Percentiles rank a stretch among this genome's conserved stretches.
These are phyloP conservation scores for Chaetothyriales sp. DNA, from an alignment of 2,329 filamentous ascomycete genomes.

Conservation along the genomic window DNA sequence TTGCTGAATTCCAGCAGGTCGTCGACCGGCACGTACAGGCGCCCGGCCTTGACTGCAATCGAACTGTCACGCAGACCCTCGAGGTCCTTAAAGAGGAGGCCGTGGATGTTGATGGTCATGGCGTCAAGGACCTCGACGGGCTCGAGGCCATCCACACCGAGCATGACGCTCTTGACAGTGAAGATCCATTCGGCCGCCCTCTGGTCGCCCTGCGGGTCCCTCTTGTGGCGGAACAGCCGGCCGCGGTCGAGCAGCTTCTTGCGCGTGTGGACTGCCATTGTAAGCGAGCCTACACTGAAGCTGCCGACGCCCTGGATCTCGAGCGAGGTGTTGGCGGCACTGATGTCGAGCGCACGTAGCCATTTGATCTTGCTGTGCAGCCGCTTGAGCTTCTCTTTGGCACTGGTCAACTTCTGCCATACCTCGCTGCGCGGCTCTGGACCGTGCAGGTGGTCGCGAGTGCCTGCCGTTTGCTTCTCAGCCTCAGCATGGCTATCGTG, in stretches of 20 bases:
- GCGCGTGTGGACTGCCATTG: conserved; percentile 76
- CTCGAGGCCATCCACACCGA: conserved; percentile 71
- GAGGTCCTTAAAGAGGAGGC: conserved; percentile 67
- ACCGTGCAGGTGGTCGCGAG: conserved; percentile 1
- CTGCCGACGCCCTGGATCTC: conserved; percentile 68
- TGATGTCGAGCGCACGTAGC: conserved; percentile 77
- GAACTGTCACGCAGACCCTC: conserved; percentile 83
- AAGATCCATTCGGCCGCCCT: conserved; percentile 89
- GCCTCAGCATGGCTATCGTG: conserved; percentile 10
- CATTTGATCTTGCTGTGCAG: conserved; percentile 76
- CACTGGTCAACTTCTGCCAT: conserved; percentile 61
- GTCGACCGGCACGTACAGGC: conserved; percentile 80
- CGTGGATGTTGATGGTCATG: conserved; percentile 77
- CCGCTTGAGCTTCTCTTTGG: conserved; percentile 74
- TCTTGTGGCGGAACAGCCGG: conserved; percentile 70
- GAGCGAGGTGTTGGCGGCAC: conserved; percentile 64
- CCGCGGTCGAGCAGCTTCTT: conserved; percentile 82
- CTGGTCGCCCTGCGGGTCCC: conserved; percentile 46
- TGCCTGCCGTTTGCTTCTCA: conserved; percentile 8
- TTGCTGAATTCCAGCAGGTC: conserved; percentile 54
- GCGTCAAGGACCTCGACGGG: conserved; percentile 80
- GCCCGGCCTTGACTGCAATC: conserved; percentile 76
- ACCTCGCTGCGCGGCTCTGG: conserved; percentile 45
- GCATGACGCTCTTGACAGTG: conserved; percentile 68
- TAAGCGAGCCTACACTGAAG: conserved; percentile 70